Evolutionary conservation across 495 filamentous ascomycete genomes (phyloP), one percentile per base, ranked within the genome.

Genomic region (Xylaria sp.): DNA sequence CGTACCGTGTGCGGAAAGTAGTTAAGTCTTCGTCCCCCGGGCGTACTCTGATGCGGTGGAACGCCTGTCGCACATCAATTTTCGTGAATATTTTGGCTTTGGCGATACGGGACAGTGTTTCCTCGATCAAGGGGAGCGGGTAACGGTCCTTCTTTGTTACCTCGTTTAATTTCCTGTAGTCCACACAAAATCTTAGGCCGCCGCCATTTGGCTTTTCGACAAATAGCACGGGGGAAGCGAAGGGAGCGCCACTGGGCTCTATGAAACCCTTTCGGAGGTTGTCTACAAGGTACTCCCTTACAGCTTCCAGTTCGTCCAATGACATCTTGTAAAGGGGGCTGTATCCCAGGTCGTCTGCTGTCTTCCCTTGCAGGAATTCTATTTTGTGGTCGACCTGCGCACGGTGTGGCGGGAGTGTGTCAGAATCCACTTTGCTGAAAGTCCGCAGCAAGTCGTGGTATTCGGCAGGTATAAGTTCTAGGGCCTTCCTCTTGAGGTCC

Each of bases 81-180:
- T 86, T 86, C 0, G 75, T 88, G 66, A 83, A 87, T 33, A 77
- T 74, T 57, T 73, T 80, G 3, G 77, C 75, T 48, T 69, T 71
- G 0, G 24, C 35, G 0, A 88, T 35, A 0, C 71, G 31, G n/a
- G 73, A 35, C 4, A 88, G 52, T 0, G 78, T 76, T 63, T 89
- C 79, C n/a, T 84, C 55, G 29, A 87, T 85, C 14, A 86, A 53
- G 0, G 82, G 84, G 0, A 88, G 52, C 0, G 82, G 80, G 59
- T 87, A 85, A 0, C 73, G 40, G 48, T 89, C 80, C 68, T 84
- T 85, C 4, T 70, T 73, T 0, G 78, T 88, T 0, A 86, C 61
- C 0, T 35, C 58, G 67, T 89, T 89, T 0, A 88, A 59, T 8
- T 72, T 74, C 5, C 75, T 68, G 63, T 85, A 88, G 58, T 88